Evolutionary conservation across 495 filamentous ascomycete species (phyloP).

Genomic region (Delitschia confertaspora): DNA sequence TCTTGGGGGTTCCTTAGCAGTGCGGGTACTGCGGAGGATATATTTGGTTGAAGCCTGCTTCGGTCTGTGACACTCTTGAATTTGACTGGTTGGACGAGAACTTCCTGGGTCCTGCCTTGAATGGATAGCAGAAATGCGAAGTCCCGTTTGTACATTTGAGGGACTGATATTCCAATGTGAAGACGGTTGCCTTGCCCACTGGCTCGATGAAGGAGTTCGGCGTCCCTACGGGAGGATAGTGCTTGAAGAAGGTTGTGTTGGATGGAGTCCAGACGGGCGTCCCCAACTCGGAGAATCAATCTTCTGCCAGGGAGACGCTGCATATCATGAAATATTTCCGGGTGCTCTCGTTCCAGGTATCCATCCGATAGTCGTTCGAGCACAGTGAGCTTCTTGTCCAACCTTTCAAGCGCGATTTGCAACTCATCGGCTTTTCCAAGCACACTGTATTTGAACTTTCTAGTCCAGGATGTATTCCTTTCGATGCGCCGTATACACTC

Average conservation of each 20-base stretch:
- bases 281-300: neutral
- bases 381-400: slow-evolving; percentile 6
- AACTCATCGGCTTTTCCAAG: slow-evolving; percentile 3
- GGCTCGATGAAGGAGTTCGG: slow-evolving; percentile 16
- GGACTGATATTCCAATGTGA: slow-evolving; percentile 15
- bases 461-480: slow-evolving; percentile 1
- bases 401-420: slow-evolving; percentile 5
- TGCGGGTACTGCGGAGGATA: slow-evolving; percentile 4
- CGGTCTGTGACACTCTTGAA: slow-evolving; percentile 5
- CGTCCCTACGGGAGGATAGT: slow-evolving; percentile 13
- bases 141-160: slow-evolving; percentile 16
- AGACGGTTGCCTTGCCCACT: neutral
- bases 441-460: slow-evolving; percentile 10
- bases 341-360: slow-evolving; percentile 12
- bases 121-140: slow-evolving; percentile 14
- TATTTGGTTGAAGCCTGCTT: slow-evolving; percentile 3
- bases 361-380: slow-evolving; percentile 15
- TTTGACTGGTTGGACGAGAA: slow-evolving; percentile 11
- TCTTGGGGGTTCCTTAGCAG: neutral
- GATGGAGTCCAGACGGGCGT: neutral
- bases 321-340: slow-evolving; percentile 7
- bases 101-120: slow-evolving; percentile 1
- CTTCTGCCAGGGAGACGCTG: slow-evolving; percentile 9
- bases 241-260: slow-evolving; percentile 12
- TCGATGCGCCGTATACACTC: slow-evolving; percentile 1